Conservation (phyloP, 495 filamentous ascomycete species). For the Penicillium paxilli region DNA sequence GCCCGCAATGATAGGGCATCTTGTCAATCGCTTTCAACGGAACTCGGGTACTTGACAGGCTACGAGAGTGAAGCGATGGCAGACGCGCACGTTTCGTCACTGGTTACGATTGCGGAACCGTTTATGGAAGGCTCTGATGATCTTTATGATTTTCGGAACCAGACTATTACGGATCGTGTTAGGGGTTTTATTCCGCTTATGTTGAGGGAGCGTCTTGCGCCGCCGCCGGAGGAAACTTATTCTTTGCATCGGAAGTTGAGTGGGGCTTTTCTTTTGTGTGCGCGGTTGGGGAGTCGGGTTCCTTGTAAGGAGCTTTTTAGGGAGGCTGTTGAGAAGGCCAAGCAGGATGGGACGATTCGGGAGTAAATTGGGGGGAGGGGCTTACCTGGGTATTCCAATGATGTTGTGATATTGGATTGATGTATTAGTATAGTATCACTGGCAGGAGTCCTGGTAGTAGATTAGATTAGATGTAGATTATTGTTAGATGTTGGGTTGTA, state of each 20-base stretch:
- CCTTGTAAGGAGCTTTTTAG: slow-evolving; percentile 79
- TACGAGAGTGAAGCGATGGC: slow-evolving; percentile 80
- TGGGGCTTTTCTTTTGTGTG: slow-evolving; percentile 92
- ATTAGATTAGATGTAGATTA: too few relatives aligned
- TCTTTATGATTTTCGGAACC: slow-evolving; percentile 86
- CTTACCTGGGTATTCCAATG: too few relatives aligned
- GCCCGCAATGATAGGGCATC: slow-evolving; percentile 61
- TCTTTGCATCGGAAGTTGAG: slow-evolving; percentile 94
- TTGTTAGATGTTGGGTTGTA: too few relatives aligned
- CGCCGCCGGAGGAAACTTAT: slow-evolving; percentile 97
- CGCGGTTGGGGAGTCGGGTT: slow-evolving; percentile 78
- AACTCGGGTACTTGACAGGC: slow-evolving; percentile 91
- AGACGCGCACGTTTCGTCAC: slow-evolving; percentile 78
- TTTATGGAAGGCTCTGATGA: slow-evolving; percentile 75
- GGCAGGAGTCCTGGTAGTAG: too few relatives aligned
- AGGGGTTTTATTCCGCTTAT: slow-evolving; percentile 85
- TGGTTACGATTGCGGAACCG: slow-evolving; percentile 88
- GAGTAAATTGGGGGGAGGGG: slow-evolving; percentile 7
- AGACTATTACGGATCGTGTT: slow-evolving; percentile 95
- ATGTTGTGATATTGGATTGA: not conserved
- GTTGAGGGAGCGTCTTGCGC: slow-evolving; percentile 82
- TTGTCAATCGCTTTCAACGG: slow-evolving; percentile 68
- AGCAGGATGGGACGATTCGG: slow-evolving; percentile 19
- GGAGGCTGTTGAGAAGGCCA: slow-evolving; percentile 56
- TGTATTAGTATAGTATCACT: not conserved